Base-by-base conservation (phyloP, 495 filamentous ascomycete species). In the Poronia punctata region DNA sequence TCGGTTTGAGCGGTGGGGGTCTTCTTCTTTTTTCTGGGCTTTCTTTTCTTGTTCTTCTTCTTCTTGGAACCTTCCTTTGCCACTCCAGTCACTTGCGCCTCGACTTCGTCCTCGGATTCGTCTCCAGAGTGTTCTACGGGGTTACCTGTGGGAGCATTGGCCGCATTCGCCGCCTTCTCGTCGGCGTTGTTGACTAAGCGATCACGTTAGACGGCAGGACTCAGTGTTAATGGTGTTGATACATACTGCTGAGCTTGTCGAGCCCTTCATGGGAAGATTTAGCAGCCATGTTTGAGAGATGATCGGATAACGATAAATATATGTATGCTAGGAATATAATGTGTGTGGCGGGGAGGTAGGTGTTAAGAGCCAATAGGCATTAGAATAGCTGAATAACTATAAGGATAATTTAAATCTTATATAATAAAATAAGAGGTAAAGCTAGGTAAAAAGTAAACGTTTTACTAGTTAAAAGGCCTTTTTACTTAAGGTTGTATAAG, bases 1-100 rank as follows among this genome's bases (percentile, higher is more conserved):
- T 75, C 70, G 19, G 83, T 83, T 66, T 95, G 88, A 39, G 76
- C 68, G 15, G 82, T 85, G 14, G 80, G 77, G 6, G 66, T 60
- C 65, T 72, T 76, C 68, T 83, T 82, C 76, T 82, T 83, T 73
- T 82, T 87, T 71, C 79, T 85, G 70, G 83, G 84, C 71, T 87
- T 87, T 72, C 82, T 89, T 67, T 86, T 86, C 68, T 88, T 88
- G 61, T 76, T 74, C 58, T 76, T 76, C 59, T 74, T 72, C 45
- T 65, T 64, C 41, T 66, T 66, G 31, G 65, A 66, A 4, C 57
- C 67, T 2, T 54, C 70, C 12, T 61, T 59, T 5, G 52, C 63
- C 12, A 57, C 53, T n/a, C 61, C 59, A 15, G 52, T 54, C 5
- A 27, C 49, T 24, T 59, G 51, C 0, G 64, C 69, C 12, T 74